Conservation (phyloP, 148 eudicot genomes). For the Silene latifolia region DNA sequence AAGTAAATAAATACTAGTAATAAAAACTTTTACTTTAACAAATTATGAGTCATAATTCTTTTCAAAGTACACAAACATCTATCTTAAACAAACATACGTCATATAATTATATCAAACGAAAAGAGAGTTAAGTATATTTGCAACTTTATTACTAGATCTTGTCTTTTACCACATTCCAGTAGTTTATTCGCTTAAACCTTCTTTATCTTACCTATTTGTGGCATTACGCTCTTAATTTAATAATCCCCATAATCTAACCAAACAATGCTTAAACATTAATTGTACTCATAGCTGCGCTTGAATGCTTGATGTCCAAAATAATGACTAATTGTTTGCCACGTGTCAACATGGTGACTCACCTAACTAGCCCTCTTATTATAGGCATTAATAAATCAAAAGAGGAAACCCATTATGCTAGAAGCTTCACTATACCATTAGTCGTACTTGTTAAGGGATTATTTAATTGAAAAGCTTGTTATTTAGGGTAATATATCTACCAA, state of each 20-base stretch:
- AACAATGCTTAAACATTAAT: slow-evolving; percentile 16
- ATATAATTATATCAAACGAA: background rate
- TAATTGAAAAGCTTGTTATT: slow-evolving; percentile 16
- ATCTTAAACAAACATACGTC: too few species aligned
- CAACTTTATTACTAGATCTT: slow-evolving; percentile 22
- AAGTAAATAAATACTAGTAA: too few species aligned
- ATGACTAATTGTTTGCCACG: slow-evolving; percentile 34
- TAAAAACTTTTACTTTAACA: too few species aligned
- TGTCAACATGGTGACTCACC: slow-evolving; percentile 45
- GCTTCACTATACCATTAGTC: slow-evolving; percentile 20
- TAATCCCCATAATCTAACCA: slow-evolving; percentile 28
- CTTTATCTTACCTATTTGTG: slow-evolving; percentile 42
- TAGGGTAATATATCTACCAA: slow-evolving; percentile 26
- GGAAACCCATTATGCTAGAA: slow-evolving; percentile 1
- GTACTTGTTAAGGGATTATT: slow-evolving; percentile 1
- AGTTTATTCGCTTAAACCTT: slow-evolving; percentile 17
- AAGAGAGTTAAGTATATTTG: slow-evolving; percentile 4
- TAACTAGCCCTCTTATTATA: slow-evolving; percentile 6
- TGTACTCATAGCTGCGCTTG: slow-evolving; percentile 5
- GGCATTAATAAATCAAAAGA: slow-evolving; percentile 9
- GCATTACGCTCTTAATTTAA: slow-evolving; percentile 29
- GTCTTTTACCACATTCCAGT: slow-evolving; percentile 27
- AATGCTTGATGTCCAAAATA: slow-evolving; percentile 16
- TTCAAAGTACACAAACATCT: too few species aligned
- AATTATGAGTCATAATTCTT: too few species aligned